These are phyloP conservation scores for Nemania sp. DNA, from an alignment of 2,329 filamentous ascomycete genomes.

Conservation along the genomic window DNA sequence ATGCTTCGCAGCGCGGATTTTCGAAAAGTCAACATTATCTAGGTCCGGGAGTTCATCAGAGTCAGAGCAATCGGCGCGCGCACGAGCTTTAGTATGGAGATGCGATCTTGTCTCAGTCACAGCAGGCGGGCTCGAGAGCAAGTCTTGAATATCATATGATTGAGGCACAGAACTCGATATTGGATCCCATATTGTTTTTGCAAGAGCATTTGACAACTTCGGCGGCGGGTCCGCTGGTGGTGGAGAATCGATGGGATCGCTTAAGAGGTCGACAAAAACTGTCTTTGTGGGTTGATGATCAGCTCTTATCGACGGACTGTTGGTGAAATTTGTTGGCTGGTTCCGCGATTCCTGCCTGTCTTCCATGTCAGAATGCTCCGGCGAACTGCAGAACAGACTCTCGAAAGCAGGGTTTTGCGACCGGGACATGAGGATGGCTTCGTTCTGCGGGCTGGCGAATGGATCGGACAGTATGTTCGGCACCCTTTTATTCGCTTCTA, in stretches of 20 bases:
- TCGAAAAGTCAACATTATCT: conserved; percentile 44
- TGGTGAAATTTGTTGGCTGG: conserved; percentile 1
- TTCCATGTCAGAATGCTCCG: conserved; percentile 1
- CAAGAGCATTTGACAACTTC: conserved; percentile 27
- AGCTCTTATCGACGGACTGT: background rate
- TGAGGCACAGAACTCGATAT: conserved; percentile 59
- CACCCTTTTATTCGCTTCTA: conserved; percentile 2
- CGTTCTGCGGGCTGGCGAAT: conserved; percentile 30
- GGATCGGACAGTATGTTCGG: conserved; percentile 26
- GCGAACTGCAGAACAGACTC: conserved; percentile 32
- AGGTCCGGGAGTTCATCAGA: conserved; percentile 56
- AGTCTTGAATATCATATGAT: conserved; percentile 26
- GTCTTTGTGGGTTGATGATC: conserved; percentile 24
- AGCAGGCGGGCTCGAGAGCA: conserved; percentile 20
- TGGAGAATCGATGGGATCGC: conserved; percentile 30
- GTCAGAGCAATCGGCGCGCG: conserved; percentile 36
- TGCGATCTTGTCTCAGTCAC: conserved; percentile 22
- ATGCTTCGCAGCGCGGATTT: conserved; percentile 25
- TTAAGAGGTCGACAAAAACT: conserved; percentile 36
- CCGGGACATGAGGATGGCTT: conserved; percentile 9
- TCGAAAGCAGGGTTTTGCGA: conserved; percentile 3
- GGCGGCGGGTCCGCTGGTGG: conserved; percentile 16
- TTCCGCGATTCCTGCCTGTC: background rate
- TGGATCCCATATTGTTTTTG: conserved; percentile 49
- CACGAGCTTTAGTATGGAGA: conserved; percentile 43